Evolutionary conservation across 208 protist species (phyloP).

Genomic region (Herpetomonas samuelpessoai): DNA sequence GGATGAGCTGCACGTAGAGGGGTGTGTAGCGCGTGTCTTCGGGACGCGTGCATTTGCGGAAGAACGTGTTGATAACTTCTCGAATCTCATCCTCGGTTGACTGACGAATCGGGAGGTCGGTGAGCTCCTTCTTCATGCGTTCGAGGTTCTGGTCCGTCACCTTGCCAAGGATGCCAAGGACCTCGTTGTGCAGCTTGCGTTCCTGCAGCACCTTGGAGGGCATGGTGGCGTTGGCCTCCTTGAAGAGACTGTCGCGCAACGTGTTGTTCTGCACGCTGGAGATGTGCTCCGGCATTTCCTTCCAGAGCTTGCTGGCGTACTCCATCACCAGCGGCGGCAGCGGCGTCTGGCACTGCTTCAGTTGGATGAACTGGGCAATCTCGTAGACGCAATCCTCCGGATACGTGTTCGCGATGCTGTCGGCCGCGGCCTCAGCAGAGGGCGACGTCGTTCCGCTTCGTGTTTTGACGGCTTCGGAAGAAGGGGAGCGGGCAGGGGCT

Average conservation of each 20-base stretch:
- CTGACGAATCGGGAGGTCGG: conserved; percentile 77
- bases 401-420: conserved; percentile 20
- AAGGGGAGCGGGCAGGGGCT: neutral
- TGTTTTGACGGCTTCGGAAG: neutral
- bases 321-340: conserved; percentile 40
- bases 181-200: conserved; percentile 83
- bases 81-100: conserved; percentile 81
- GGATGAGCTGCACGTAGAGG: conserved; percentile 80
- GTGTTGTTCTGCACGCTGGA: conserved; percentile 54
- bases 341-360: conserved; percentile 31
- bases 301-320: conserved; percentile 65
- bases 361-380: conserved; percentile 44
- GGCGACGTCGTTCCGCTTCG: conserved; percentile 8
- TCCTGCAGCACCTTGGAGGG: conserved; percentile 66
- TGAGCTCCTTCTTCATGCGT: conserved; percentile 73
- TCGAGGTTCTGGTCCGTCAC: conserved; percentile 70
- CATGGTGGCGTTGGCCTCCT: conserved; percentile 45
- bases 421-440: conserved; percentile 12
- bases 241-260: conserved; percentile 70
- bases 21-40: conserved; percentile 73
- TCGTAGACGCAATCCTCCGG: conserved; percentile 71
- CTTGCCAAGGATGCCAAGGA: conserved; percentile 81
- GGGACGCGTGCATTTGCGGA: conserved; percentile 79
- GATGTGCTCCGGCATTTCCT: conserved; percentile 75
- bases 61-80: conserved; percentile 82